phyloP scores from a whole-genome alignment of 73 alveolate species.

The Paramecium sexaurelia region DNA sequence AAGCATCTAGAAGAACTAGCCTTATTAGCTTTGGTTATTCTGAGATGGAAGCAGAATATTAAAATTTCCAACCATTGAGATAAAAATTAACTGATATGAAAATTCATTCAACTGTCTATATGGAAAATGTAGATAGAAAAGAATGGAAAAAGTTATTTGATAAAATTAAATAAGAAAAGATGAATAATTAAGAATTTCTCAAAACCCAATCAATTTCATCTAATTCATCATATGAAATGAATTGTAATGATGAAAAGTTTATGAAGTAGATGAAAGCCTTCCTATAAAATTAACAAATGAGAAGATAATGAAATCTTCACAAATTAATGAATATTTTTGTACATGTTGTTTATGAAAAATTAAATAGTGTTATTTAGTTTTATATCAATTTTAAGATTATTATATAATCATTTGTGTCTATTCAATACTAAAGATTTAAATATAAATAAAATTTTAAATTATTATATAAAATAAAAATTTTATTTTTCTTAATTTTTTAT shows the following conservation, averaged over 20 bases:
- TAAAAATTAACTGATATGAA: not conserved
- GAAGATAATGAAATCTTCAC: not conserved
- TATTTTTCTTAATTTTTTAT: too few relatives aligned
- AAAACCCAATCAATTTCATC: not conserved
- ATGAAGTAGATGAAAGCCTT: not conserved
- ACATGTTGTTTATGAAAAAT: not conserved
- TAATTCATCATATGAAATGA: not conserved
- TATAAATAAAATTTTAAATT: too few relatives aligned
- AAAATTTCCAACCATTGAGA: not conserved
- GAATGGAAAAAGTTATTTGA: not conserved
- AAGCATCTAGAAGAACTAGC: not conserved
- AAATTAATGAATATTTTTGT: not conserved
- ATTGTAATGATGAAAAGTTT: not conserved
- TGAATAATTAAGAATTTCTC: not conserved
- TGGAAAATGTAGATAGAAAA: not conserved
- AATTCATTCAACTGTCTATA: not conserved
- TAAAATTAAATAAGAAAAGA: not conserved
- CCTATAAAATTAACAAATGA: conserved; percentile 11
- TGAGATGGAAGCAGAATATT: conserved; percentile 7
- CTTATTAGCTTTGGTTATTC: conserved; percentile 9
- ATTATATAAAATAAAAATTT: too few relatives aligned
- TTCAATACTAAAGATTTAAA: too few relatives aligned
- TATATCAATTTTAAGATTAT: too few relatives aligned
- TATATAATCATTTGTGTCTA: too few relatives aligned
- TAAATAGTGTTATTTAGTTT: too few relatives aligned